Conservation (phyloP, 2,329 filamentous ascomycete species). For the Ophiostoma himal-ulmi region DNA sequence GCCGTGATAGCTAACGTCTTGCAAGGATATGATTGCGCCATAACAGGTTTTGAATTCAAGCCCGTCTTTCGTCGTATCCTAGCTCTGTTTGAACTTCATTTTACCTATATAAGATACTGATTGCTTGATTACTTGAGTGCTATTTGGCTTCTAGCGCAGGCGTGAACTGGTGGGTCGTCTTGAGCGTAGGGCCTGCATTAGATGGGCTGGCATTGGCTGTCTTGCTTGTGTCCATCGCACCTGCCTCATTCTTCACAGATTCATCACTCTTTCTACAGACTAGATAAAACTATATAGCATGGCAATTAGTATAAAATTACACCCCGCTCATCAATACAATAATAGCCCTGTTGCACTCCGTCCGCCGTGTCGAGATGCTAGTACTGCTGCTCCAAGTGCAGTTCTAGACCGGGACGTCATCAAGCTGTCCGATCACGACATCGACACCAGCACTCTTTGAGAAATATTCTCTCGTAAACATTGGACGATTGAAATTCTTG, state of each 20-base stretch:
- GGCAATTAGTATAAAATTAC: too few relatives aligned
- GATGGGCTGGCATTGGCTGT: background rate
- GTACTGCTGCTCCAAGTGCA: background rate
- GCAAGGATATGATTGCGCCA: conserved; percentile 18
- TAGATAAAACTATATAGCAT: too few relatives aligned
- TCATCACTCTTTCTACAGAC: background rate
- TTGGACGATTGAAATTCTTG: background rate
- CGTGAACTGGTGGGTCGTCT: background rate
- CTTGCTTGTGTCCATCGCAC: background rate
- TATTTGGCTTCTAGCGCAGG: too few relatives aligned
- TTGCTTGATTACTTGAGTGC: background rate
- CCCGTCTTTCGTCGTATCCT: background rate
- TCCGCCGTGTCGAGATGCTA: background rate
- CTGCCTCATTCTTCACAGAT: background rate
- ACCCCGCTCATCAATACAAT: too few relatives aligned
- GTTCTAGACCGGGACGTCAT: conserved; percentile 6
- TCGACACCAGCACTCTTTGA: background rate
- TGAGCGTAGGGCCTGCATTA: background rate
- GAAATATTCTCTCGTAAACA: conserved; percentile 4
- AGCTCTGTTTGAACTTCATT: background rate
- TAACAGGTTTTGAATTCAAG: conserved; percentile 13
- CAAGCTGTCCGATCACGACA: conserved; percentile 2
- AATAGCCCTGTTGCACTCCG: background rate
- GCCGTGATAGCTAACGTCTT: conserved; percentile 19
- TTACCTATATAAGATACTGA: background rate